Conservation (phyloP, 768 basidiomycete species). For the Pleurotus djamor region DNA sequence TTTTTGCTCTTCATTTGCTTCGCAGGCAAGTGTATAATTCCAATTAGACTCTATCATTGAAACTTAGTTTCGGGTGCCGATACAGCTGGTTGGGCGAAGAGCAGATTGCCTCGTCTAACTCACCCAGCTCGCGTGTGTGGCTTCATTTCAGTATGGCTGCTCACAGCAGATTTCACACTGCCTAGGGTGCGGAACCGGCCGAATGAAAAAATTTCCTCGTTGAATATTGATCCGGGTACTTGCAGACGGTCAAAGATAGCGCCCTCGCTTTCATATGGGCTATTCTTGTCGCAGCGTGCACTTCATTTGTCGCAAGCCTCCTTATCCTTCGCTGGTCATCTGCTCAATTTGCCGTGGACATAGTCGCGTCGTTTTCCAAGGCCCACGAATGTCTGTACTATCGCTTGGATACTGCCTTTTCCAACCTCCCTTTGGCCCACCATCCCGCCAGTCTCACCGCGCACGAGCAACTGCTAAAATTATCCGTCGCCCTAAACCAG, state of each 20-base stretch:
- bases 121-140: conserved; percentile 42
- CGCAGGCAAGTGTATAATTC: conserved; percentile 20
- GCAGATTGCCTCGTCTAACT: conserved; percentile 40
- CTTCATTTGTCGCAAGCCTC: conserved; percentile 34
- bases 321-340: conserved; percentile 38
- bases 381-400: conserved; percentile 30
- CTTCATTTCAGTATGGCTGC: conserved; percentile 44
- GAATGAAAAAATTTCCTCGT: background rate
- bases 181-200: conserved; percentile 22
- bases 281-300: conserved; percentile 30
- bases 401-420: conserved; percentile 23
- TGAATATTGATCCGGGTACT: background rate
- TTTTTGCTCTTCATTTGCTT: conserved; percentile 37
- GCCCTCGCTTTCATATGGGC: conserved; percentile 38
- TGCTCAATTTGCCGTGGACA: conserved; percentile 37
- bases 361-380: conserved; percentile 28
- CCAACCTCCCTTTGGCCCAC: conserved; percentile 2
- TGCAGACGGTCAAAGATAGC: conserved; percentile 19
- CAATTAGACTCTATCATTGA: background rate
- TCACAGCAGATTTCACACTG: conserved; percentile 33
- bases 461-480: conserved; percentile 25
- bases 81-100: conserved; percentile 29
- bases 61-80: background rate
- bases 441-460: conserved; percentile 15
- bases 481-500: conserved; percentile 34